A percentile compares a stretch with the other conserved stretches of the same genome.
phyloP scores from a whole-genome alignment of 371 early-diverging fungal genomes.

The Actinomucor elegans region DNA sequence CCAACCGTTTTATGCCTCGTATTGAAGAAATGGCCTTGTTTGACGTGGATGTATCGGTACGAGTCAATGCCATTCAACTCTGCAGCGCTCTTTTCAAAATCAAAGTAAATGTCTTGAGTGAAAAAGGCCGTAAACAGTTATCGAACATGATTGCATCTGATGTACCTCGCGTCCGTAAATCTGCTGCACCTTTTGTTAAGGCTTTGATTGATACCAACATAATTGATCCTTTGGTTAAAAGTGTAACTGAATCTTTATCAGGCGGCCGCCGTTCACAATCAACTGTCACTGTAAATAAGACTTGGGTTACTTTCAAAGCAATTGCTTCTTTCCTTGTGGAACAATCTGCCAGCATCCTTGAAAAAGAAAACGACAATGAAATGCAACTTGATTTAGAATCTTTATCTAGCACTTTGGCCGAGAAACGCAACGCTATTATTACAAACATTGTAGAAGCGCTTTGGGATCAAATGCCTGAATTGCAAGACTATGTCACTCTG shows the following conservation, averaged over 20 bases:
- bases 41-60: constrained; percentile 71
- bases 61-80: constrained; percentile 66
- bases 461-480: constrained; percentile 48
- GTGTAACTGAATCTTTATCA: constrained; percentile 34
- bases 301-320: constrained; percentile 65
- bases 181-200: constrained; percentile 54
- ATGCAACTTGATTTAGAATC: constrained; percentile 18
- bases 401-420: constrained; percentile 3
- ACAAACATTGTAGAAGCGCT: constrained; percentile 55
- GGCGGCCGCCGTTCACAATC: constrained; percentile 9
- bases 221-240: constrained; percentile 40
- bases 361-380: constrained; percentile 16
- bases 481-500: constrained; percentile 58
- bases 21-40: constrained; percentile 81
- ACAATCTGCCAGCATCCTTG: constrained; percentile 15
- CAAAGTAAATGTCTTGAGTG: constrained; percentile 45
- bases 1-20: constrained; percentile 71
- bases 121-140: constrained; percentile 31
- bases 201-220: constrained; percentile 44
- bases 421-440: constrained; percentile 31
- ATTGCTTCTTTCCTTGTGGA: constrained; percentile 58
- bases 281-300: constrained; percentile 29
- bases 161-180: constrained; percentile 42
- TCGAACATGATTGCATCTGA: constrained; percentile 38
- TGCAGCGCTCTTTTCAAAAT: constrained; percentile 35